Evolutionary conservation across 2,329 filamentous ascomycete genomes (phyloP), one percentile per base, ranked within the genome.

Genomic region (Paracorniculantispora psalliotae): DNA sequence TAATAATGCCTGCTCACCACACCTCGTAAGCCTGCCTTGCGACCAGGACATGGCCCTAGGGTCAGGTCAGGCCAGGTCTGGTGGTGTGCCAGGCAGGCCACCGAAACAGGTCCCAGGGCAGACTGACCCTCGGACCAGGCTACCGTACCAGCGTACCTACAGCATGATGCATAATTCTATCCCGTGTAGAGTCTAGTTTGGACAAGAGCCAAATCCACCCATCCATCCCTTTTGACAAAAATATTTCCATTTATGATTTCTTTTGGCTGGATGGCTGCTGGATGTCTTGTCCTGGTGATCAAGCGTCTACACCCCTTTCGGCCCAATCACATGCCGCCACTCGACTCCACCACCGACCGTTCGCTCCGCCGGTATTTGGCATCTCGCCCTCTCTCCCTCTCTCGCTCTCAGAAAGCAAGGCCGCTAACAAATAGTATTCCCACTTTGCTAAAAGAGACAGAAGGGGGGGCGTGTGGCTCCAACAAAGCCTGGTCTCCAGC

Each of bases 301-400:
- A 57, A 48, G 33, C 30, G 28, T 37, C 28, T 17, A 41, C n/a
- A 17, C 35, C 15, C 17, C 54, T 5, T 7, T n/a, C 9, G 7
- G 21, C 35, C 55, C 55, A 57, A 57, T 57, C 55, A 57, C 37
- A 57, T 51, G 47, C 47, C 25, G 15, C 21, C 6, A 4, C 49
- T 23, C 3, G 30, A 13, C 33, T 39, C 49, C 49, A 39, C 49
- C 30, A 19, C 10, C 17, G 49, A 49, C 47, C 26, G 47, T 49
- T 49, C 47, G 26, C 47, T 37, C 33, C 28, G 51, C 51, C 51
- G 35, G 50, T 43, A 21, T 53, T 33, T 33, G 12, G 30, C 12
- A 12, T 33, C n/a, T n/a, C n/a, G n/a, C n/a, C n/a, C n/a, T n/a
- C n/a, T n/a, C n/a, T n/a, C n/a, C n/a, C n/a, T n/a, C n/a, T n/a